These are phyloP conservation scores for Punica granatum DNA, from an alignment of 345 rosid genomes.

Conservation along the genomic window DNA sequence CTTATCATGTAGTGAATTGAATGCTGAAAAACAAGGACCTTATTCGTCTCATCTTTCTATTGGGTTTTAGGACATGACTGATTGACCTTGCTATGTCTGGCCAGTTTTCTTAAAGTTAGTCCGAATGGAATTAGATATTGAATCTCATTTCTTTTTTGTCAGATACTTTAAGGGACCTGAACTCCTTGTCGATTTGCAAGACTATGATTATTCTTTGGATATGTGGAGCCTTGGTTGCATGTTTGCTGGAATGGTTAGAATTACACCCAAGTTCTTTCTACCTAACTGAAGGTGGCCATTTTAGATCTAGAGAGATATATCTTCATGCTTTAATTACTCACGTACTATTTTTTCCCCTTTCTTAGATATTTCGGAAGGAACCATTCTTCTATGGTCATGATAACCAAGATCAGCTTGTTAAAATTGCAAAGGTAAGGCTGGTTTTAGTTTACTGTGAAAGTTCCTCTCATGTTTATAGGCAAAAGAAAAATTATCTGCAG, in stretches of 20 bases:
- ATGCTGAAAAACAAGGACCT: background rate
- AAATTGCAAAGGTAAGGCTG: constrained; percentile 80
- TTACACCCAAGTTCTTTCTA: background rate
- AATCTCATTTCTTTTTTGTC: constrained; percentile 13
- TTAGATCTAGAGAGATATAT: background rate
- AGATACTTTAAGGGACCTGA: constrained; percentile 98
- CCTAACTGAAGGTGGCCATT: background rate
- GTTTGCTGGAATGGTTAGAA: constrained; percentile 98
- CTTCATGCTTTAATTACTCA: background rate
- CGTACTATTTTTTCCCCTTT: background rate
- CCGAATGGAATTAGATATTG: background rate
- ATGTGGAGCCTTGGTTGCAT: constrained; percentile 99
- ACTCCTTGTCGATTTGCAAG: constrained; percentile 89
- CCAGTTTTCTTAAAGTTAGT: background rate
- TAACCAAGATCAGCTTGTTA: constrained; percentile 95
- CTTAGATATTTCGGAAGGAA: constrained; percentile 87
- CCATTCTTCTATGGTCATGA: constrained; percentile 98
- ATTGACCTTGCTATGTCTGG: background rate
- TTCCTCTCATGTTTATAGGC: background rate
- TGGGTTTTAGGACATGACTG: background rate
- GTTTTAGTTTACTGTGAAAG: constrained; percentile 3
- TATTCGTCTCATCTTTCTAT: background rate
- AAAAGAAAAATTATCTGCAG: background rate
- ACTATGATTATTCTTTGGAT: constrained; percentile 94
- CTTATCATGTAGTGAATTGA: background rate